phyloP scores from a whole-genome alignment of 441 rosid genomes.

The Gossypium schwendimanii region DNA sequence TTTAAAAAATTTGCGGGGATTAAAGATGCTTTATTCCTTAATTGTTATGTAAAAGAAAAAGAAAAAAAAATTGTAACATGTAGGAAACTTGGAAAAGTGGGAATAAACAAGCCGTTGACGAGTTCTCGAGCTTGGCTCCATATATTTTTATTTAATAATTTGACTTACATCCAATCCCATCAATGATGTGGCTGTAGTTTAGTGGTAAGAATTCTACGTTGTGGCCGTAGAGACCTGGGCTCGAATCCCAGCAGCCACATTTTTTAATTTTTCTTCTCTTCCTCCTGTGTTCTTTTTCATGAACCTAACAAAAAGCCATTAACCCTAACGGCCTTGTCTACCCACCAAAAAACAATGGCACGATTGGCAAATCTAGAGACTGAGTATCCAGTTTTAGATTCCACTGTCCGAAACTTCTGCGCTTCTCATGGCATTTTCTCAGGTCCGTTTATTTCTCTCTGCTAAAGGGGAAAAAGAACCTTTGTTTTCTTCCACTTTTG shows the following conservation, averaged over 20 bases:
- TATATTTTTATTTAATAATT: too few species aligned
- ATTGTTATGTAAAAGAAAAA: too few species aligned
- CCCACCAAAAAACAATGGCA: conserved; percentile 31
- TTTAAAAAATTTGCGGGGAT: too few species aligned
- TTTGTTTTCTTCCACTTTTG: not conserved
- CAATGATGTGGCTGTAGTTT: conserved; percentile 34
- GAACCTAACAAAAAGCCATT: not conserved
- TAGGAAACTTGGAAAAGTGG: too few species aligned
- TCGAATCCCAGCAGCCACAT: conserved; percentile 64
- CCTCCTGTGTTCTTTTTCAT: not conserved
- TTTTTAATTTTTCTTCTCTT: not conserved
- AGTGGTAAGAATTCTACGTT: conserved; percentile 60
- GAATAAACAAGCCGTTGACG: rapidly evolving
- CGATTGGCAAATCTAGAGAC: conserved; percentile 32
- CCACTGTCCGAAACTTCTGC: conserved; percentile 39
- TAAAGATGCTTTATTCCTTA: too few species aligned
- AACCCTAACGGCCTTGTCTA: not conserved
- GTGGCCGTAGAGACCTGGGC: conserved; percentile 52
- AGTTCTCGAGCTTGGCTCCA: too few species aligned
- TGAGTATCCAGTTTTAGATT: conserved; percentile 30
- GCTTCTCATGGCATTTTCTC: conserved; percentile 40
- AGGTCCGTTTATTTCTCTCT: conserved; percentile 17
- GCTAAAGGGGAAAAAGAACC: not conserved
- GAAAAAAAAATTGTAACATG: too few species aligned
- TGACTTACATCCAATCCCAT: rapidly evolving